These are phyloP conservation scores for Aquilaria sinensis DNA, from an alignment of 345 rosid species.

Conservation along the genomic window DNA sequence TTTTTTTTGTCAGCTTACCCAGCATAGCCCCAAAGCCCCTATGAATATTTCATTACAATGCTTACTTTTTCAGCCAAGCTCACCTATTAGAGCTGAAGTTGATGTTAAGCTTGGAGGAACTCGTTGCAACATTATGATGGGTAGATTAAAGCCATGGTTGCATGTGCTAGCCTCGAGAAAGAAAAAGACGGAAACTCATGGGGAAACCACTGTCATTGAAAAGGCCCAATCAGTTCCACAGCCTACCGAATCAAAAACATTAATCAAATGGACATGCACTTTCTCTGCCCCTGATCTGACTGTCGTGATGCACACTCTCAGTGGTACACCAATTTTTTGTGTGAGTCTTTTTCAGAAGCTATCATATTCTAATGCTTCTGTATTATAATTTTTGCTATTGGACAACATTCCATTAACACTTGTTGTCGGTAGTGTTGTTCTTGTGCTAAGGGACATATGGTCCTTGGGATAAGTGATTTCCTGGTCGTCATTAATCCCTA, in stretches of 20 bases:
- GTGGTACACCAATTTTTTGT: slow-evolving; percentile 59
- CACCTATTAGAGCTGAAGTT: slow-evolving; percentile 76
- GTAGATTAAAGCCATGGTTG: slow-evolving; percentile 78
- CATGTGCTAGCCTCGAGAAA: slow-evolving; percentile 47
- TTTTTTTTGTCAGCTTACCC: too few species aligned
- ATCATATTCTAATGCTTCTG: background rate
- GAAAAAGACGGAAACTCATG: slow-evolving; percentile 55
- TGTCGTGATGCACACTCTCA: slow-evolving; percentile 45
- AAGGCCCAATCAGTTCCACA: slow-evolving; percentile 26
- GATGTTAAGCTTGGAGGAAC: slow-evolving; percentile 91
- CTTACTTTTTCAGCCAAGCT: slow-evolving; percentile 41
- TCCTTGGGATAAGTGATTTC: background rate
- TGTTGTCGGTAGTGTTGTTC: too few species aligned
- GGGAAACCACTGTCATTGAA: slow-evolving; percentile 26
- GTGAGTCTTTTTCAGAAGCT: slow-evolving; percentile 37
- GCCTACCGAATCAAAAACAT: slow-evolving; percentile 34
- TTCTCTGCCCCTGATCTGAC: slow-evolving; percentile 92
- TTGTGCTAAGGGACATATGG: background rate
- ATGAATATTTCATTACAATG: too few species aligned
- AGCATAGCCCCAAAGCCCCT: too few species aligned
- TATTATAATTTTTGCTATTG: too few species aligned
- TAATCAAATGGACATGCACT: slow-evolving; percentile 78
- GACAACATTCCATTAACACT: too few species aligned
- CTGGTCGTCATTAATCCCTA: background rate
- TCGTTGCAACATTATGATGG: slow-evolving; percentile 53